Percentiles rank a stretch among this genome's conserved stretches.
These are phyloP conservation scores for Knoxia roxburghii DNA, from an alignment of 257 asterid species.

Conservation along the genomic window DNA sequence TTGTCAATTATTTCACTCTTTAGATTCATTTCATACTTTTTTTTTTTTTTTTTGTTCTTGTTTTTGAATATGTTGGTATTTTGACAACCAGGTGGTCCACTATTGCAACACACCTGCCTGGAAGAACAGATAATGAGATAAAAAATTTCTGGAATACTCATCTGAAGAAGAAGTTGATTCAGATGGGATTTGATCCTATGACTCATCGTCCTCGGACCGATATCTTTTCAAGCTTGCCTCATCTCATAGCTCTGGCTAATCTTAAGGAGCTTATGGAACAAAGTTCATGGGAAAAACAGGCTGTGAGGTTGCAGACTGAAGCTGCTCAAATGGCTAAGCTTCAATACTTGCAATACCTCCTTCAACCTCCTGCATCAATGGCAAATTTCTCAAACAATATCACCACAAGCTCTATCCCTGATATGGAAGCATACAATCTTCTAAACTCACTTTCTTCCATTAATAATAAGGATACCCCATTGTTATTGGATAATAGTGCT, in stretches of 20 bases:
- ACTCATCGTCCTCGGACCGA: slow-evolving; percentile 77
- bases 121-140: slow-evolving; percentile 80
- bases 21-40: no score
- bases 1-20: no score
- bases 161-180: slow-evolving; percentile 71
- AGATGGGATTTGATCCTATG: slow-evolving; percentile 85
- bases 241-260: slow-evolving; percentile 67
- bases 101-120: slow-evolving; percentile 70
- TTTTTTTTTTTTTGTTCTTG: neutral
- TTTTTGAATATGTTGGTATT: neutral
- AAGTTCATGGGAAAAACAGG: slow-evolving; percentile 59
- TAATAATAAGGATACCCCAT: slow-evolving; percentile 24
- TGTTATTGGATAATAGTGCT: slow-evolving; percentile 16
- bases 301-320: slow-evolving; percentile 53
- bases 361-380: slow-evolving; percentile 29
- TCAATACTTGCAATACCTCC: slow-evolving; percentile 46
- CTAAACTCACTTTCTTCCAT: slow-evolving; percentile 22
- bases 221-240: slow-evolving; percentile 57
- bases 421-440: slow-evolving; percentile 24
- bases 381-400: slow-evolving; percentile 12
- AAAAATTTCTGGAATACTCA: slow-evolving; percentile 89
- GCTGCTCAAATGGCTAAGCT: slow-evolving; percentile 54
- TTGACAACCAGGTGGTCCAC: slow-evolving; percentile 48
- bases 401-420: slow-evolving; percentile 11
- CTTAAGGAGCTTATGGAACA: slow-evolving; percentile 53